Evolutionary conservation across 1,139 yeast species (phyloP).

Genomic region (Suhomyces bribrorum): DNA sequence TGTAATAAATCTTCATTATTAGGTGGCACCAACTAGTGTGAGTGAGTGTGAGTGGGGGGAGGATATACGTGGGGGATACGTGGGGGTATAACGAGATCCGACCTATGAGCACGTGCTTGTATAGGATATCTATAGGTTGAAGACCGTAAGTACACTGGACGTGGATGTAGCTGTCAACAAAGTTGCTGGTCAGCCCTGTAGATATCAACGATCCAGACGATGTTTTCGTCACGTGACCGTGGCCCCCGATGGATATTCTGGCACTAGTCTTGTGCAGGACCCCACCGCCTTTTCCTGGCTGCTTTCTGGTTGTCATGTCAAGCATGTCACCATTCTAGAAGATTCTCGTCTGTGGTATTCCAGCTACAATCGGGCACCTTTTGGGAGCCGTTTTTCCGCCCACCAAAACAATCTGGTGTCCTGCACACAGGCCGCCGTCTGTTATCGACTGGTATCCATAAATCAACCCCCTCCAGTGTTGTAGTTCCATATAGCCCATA

Average conservation of each 20-base stretch:
- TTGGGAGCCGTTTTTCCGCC: background rate
- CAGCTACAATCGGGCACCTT: too few relatives aligned
- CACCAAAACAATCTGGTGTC: background rate
- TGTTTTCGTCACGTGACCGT: background rate
- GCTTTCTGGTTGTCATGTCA: too few relatives aligned
- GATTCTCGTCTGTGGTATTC: too few relatives aligned
- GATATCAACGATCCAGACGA: background rate
- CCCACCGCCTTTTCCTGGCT: too few relatives aligned
- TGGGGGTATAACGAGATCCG: background rate
- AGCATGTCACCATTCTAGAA: too few relatives aligned
- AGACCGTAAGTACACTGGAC: background rate
- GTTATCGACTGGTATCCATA: too few relatives aligned
- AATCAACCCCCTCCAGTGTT: too few relatives aligned
- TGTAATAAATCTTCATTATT: slow-evolving; percentile 83
- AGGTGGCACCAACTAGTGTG: background rate
- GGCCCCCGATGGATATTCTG: too few relatives aligned
- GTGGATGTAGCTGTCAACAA: background rate
- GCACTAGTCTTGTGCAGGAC: too few relatives aligned
- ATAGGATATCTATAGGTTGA: background rate
- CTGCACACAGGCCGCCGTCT: slow-evolving; percentile 5
- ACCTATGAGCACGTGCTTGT: background rate
- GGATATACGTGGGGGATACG: slow-evolving; percentile 1
- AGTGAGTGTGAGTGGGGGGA: slow-evolving; percentile 1
- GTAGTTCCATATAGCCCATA: too few relatives aligned
- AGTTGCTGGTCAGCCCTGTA: background rate